Evolutionary conservation across 139 green algal species (phyloP).

Genomic region (Astrephomene gubernaculifera): DNA sequence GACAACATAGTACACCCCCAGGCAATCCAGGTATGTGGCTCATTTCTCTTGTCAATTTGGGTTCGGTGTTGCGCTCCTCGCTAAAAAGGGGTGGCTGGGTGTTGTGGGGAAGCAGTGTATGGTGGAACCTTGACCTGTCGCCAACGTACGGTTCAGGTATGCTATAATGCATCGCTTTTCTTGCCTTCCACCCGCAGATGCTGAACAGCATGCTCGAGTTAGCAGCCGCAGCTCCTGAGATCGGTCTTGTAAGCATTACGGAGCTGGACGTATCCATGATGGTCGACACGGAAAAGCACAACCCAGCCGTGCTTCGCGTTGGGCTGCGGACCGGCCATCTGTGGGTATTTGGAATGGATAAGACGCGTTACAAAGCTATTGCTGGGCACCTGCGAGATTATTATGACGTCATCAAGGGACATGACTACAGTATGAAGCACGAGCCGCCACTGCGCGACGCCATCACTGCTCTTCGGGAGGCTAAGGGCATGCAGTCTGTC

Average conservation of each 20-base stretch:
- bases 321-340: neutral
- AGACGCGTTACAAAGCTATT: neutral
- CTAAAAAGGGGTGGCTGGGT: too few relatives aligned
- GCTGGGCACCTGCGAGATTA: neutral
- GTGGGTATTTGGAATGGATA: slow-evolving; percentile 9
- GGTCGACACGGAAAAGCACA: neutral
- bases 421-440: slow-evolving; percentile 1
- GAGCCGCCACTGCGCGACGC: neutral
- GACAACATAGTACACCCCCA: slow-evolving; percentile 1
- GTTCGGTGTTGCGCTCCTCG: neutral
- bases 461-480: neutral
- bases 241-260: neutral
- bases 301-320: neutral
- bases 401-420: slow-evolving; percentile 8
- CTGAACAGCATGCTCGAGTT: neutral
- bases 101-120: too few relatives aligned
- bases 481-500: neutral
- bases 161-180: neutral
- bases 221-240: neutral
- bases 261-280: slow-evolving; percentile 5
- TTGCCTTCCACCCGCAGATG: neutral
- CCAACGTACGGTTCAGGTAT: neutral
- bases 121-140: neutral
- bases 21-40: neutral
- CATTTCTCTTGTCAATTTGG: neutral